Percentiles rank a stretch among this genome's conserved stretches.
These are phyloP conservation scores for Diaporthe sp. DNA, from an alignment of 2,329 filamentous ascomycete species.

Conservation along the genomic window DNA sequence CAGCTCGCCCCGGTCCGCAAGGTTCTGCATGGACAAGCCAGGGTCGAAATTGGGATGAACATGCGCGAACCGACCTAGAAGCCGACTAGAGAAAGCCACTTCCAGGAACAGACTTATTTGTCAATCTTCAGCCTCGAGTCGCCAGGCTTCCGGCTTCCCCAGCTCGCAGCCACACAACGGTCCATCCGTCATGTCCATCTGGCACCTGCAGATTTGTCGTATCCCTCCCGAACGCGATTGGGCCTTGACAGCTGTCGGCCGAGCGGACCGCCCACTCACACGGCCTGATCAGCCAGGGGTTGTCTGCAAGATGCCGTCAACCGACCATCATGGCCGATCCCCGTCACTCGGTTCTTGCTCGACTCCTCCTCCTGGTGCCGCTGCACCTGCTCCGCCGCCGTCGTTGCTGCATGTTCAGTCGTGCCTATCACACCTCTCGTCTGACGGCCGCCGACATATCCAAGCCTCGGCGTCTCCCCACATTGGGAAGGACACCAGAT, in stretches of 20 bases:
- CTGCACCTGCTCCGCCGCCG: background rate
- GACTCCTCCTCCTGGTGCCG: background rate
- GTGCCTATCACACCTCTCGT: slow-evolving; percentile 12
- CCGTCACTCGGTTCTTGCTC: background rate
- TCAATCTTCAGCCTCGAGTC: slow-evolving; percentile 2
- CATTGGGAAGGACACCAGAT: slow-evolving; percentile 15
- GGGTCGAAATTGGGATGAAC: slow-evolving; percentile 33
- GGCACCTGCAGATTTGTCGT: slow-evolving; percentile 12
- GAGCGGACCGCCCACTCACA: slow-evolving; percentile 18
- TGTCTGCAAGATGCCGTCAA: slow-evolving; percentile 24
- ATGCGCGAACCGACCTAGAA: background rate
- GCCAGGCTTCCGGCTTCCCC: background rate
- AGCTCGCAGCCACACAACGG: slow-evolving; percentile 4
- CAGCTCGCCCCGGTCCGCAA: background rate
- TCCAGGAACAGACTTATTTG: slow-evolving; percentile 24
- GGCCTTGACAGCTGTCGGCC: slow-evolving; percentile 21
- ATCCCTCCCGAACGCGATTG: background rate
- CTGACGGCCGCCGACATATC: background rate
- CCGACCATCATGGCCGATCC: slow-evolving; percentile 8
- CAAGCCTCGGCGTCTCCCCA: slow-evolving; percentile 28
- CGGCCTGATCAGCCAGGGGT: slow-evolving; percentile 20
- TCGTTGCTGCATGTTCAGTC: slow-evolving; percentile 6
- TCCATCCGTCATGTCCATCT: background rate
- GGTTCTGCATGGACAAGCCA: slow-evolving; percentile 14
- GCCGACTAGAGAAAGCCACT: slow-evolving; percentile 15